Base-by-base conservation (phyloP, 164 flowering plant species). In the Macadamia integrifolia region DNA sequence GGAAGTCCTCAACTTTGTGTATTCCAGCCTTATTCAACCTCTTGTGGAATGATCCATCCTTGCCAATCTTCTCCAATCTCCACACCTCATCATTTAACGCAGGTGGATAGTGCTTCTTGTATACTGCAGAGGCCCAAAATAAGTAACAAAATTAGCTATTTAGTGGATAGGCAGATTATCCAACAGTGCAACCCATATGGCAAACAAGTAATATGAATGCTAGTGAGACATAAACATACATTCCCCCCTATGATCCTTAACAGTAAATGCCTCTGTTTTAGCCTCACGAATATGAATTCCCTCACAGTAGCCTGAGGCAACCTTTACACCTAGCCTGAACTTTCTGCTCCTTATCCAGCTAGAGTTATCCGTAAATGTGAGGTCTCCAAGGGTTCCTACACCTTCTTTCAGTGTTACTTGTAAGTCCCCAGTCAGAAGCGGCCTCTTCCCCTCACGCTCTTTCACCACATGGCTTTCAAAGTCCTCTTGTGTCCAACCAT, bases 241-340 rank as follows among this genome's bases (percentile, higher is more conserved):
- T 87, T 92, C 97, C 66, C 99, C 99, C 75, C 99, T 79, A 71
- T 94, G 99, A 83, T 94, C 97, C 83, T 90, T 92, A 59, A 94
- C 99, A 46, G 88, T 85, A 69, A 87, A 84, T 71, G 92, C 86
- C 64, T 83, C 92, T 14, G 92, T 87, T 78, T 87, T 89, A 23
- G 90, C 95, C 72, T 89, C 95, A 68, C 92, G 86, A 28, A 89
- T 62, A 28, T 86, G 91, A 13, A 83, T 62, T 1, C 88, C 90
- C 67, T 87, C 90, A 74, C 84, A 81, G 75, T 53, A 86, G 62
- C 90, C 95, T 8, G 81, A 78, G 11, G 89, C 74, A 64, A 83
- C 89, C 76, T 80, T 86, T 67, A 86, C 61, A 23, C 94, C 94
- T 53, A 89, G 88, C 72, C 92, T 76, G 80, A 89, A 89, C 66